Base-by-base conservation (phyloP, 2,329 filamentous ascomycete genomes). In the Taxawa tesnikishii region DNA sequence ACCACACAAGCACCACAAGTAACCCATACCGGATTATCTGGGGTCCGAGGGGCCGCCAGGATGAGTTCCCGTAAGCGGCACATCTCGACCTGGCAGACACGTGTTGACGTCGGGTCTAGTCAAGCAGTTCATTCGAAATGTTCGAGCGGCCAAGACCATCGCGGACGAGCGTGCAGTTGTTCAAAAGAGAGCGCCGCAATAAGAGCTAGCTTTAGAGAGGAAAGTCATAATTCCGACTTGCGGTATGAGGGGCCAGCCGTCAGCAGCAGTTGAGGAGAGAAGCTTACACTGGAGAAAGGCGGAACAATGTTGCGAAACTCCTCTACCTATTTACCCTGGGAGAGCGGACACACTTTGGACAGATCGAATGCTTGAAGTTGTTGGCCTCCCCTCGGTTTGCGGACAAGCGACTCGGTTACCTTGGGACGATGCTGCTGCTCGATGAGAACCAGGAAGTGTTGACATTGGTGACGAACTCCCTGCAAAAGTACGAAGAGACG, bases 121-220 rank as follows among this genome's bases (percentile, higher is more conserved):
- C 58, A 98, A 98, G 67, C 90, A 96, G 65, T 98, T 98, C 65
- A 98, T 98, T 62, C 87, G 90, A 56, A 96, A 94, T 63, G 90
- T 98, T 55, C 84, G 90, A 57, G 88, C 90, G 40, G 85, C 90
- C 39, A 98, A 98, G 68, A 98, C 90, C 21, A 94, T 98, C 55
- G 92, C 92, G 56, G 90, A 98, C 62, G 90, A 98, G 67, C 78
- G 90, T 54, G 88, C 90, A 32, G 90, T 98, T 35, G 92, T 98
- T 42, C 90, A 96, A 53, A 98, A 98, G 90, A 98, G 66, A 98
- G 90, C 62, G 90, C 90, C 37, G 83, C 88, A 29, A 98, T 98
- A 54, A 75, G 90, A 61, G 85, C 90, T 46, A 96, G 88, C 63
- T 98, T 98, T 58, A 76, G 90, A 53, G 90, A 98, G 61, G 90